Conservation (phyloP, 108 stramenopile genomes). For the Cylindrotheca closterium region DNA sequence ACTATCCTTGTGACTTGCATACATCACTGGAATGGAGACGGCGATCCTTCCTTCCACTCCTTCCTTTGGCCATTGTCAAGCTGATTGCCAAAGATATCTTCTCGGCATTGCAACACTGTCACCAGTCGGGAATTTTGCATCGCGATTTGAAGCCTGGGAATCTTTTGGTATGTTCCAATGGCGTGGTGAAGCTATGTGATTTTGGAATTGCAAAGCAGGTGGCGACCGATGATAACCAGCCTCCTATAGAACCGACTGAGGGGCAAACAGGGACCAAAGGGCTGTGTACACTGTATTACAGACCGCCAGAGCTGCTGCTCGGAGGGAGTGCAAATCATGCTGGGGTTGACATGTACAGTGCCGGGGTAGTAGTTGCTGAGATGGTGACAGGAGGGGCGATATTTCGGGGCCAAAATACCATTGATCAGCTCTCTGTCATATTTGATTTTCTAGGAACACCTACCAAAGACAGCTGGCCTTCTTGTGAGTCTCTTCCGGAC, state of each 20-base stretch:
- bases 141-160: constrained; percentile 95
- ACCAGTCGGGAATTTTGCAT: constrained; percentile 87
- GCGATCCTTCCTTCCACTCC: constrained; percentile 25
- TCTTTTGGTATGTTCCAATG: constrained; percentile 52
- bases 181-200: constrained; percentile 71
- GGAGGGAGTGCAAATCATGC: constrained; percentile 44
- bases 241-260: background rate
- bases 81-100: constrained; percentile 58
- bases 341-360: constrained; percentile 65
- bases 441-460: constrained; percentile 71
- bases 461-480: constrained; percentile 53
- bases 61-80: constrained; percentile 39
- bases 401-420: constrained; percentile 56
- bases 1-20: constrained; percentile 71
- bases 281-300: constrained; percentile 77
- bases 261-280: constrained; percentile 23
- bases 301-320: constrained; percentile 75
- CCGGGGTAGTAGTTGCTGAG: constrained; percentile 62
- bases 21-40: constrained; percentile 53
- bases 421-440: constrained; percentile 70
- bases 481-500: constrained; percentile 48
- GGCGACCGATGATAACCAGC: background rate
- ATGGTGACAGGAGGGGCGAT: constrained; percentile 51
- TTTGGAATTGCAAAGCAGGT: constrained; percentile 66
- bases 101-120: constrained; percentile 86